Evolutionary conservation across 2,329 filamentous ascomycete genomes (phyloP), one percentile per base, ranked within the genome.

Genomic region (Sarocladium brachiariae): DNA sequence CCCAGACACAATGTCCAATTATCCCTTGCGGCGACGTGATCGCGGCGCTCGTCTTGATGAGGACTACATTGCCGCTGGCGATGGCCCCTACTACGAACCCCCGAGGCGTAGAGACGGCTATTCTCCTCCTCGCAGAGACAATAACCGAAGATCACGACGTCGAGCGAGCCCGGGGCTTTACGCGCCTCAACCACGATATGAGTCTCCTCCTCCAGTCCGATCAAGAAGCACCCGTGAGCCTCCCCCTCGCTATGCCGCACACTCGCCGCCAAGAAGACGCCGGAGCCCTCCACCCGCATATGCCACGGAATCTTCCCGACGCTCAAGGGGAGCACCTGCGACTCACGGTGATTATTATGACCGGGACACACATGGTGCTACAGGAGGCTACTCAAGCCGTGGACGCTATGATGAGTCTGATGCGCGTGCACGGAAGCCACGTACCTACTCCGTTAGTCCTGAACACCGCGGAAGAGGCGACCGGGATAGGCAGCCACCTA

Each of bases 21-120:
- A 53, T 39, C 57, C 56, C 23, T 52, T 57, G 14, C 54, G 57
- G 19, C 61, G 58, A 14, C 60, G 61, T 14, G 55, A 54, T 27
- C 55, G 56, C 47, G 51, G 54, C 18, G 52, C 57, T 50, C 61
- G 56, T 35, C 54, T 53, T 38, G 58, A 62, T 39, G 60, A 63
- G 16, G 58, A 62, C 33, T 58, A 58, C 25, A 48, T 58, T 19
- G 31, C 16, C 10, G 51, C 25, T 46, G 49, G 50, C 13, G 49
- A 50, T 47, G 54, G 56, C 38, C 50, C 55, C 7, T 35, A 37
- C 16, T 61, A 59, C 39, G 56, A 55, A 19, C 24, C 53, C 57
- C 18, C 56, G 57, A 35, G 58, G 19, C 56, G 57, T 24, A 55
- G 55, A 52, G 59, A 49, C 21, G 46, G 37, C 46, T n/a, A n/a